phyloP scores from a whole-genome alignment of 148 eudicot species.

The Talinum fruticosum region DNA sequence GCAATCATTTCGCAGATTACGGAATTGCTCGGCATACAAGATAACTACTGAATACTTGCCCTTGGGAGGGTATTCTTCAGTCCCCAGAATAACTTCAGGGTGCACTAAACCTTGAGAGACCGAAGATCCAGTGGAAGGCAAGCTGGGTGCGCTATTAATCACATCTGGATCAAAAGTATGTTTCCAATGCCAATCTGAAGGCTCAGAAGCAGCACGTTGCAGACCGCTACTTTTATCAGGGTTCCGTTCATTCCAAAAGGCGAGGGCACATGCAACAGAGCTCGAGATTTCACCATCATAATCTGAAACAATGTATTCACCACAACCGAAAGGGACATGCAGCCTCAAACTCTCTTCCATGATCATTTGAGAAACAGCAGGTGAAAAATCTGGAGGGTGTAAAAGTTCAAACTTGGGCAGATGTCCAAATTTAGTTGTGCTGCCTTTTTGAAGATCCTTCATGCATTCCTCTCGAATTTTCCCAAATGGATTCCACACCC shows the following conservation, averaged over 20 bases:
- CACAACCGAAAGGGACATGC: slow-evolving; percentile 60
- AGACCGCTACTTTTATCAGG: slow-evolving; percentile 37
- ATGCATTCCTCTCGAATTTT: slow-evolving; percentile 55
- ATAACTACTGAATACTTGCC: slow-evolving; percentile 73
- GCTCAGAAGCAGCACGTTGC: slow-evolving; percentile 43
- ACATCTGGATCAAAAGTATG: slow-evolving; percentile 49
- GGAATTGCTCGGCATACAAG: slow-evolving; percentile 65
- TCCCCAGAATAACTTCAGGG: slow-evolving; percentile 64
- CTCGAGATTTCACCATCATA: slow-evolving; percentile 85
- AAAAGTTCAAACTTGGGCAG: not conserved
- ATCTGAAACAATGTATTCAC: slow-evolving; percentile 64
- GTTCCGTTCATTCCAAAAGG: slow-evolving; percentile 42
- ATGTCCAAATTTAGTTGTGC: not conserved
- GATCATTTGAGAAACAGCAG: slow-evolving; percentile 44
- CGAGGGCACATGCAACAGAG: slow-evolving; percentile 78
- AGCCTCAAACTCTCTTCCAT: slow-evolving; percentile 68
- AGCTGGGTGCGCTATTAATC: slow-evolving; percentile 42
- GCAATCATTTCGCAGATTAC: slow-evolving; percentile 55
- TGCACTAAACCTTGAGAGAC: slow-evolving; percentile 47
- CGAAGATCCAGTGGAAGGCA: slow-evolving; percentile 40
- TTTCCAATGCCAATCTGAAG: slow-evolving; percentile 42
- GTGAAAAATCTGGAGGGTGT: slow-evolving; percentile 27
- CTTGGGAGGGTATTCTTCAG: slow-evolving; percentile 44
- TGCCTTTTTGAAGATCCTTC: slow-evolving; percentile 44
- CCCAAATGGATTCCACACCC: slow-evolving; percentile 64